Percentiles rank a stretch among this genome's conserved stretches.
These are phyloP conservation scores for Collybiopsis luxurians DNA, from an alignment of 768 basidiomycete genomes.

Conservation along the genomic window DNA sequence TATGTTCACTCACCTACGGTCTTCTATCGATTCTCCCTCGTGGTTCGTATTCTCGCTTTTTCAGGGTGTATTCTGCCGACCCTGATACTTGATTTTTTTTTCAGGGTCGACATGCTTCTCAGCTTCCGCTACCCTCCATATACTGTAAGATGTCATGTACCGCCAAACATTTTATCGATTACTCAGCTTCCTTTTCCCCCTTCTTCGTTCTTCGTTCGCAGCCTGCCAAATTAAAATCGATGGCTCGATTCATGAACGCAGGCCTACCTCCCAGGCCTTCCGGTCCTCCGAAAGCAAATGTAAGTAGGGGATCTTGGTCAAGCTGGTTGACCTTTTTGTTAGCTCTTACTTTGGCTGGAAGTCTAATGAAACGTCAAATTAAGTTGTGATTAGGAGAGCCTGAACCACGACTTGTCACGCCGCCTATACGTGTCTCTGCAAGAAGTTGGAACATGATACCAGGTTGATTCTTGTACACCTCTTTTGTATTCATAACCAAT, in stretches of 20 bases:
- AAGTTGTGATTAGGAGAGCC: neutral
- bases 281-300: slow-evolving; percentile 31
- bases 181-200: neutral
- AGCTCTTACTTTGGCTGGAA: slow-evolving; percentile 37
- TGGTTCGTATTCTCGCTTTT: slow-evolving; percentile 36
- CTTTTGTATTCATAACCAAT: too few relatives aligned
- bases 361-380: slow-evolving; percentile 6
- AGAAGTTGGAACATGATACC: too few relatives aligned
- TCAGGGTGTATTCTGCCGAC: slow-evolving; percentile 17
- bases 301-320: slow-evolving; percentile 31
- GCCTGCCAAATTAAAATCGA: slow-evolving; percentile 30
- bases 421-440: too few relatives aligned
- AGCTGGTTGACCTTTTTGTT: slow-evolving; percentile 45
- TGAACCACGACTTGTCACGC: too few relatives aligned
- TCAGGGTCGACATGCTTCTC: slow-evolving; percentile 49
- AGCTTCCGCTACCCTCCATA: slow-evolving; percentile 64
- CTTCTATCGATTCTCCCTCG: slow-evolving; percentile 56
- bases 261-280: slow-evolving; percentile 44
- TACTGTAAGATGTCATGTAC: slow-evolving; percentile 22
- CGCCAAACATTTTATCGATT: neutral
- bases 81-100: neutral
- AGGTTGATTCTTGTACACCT: too few relatives aligned
- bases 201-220: slow-evolving; percentile 9
- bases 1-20: slow-evolving; percentile 71
- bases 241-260: slow-evolving; percentile 20